Percentiles rank a stretch among this genome's conserved stretches.
Conservation (phyloP, 768 basidiomycete species). For the Phaeolepiota aurea region DNA sequence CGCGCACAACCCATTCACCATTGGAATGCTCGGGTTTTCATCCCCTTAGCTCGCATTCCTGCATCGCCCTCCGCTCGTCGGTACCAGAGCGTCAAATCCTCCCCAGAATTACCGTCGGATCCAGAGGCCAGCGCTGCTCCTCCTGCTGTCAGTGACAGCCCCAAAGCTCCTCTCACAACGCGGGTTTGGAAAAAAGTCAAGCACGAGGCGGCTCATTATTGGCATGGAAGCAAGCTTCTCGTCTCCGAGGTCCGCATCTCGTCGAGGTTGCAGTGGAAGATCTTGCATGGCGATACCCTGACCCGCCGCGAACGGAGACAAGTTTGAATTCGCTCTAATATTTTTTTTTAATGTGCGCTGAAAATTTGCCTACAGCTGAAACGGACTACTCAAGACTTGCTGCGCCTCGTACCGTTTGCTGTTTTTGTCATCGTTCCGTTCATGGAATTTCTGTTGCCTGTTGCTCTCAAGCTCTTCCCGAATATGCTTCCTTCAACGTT, state of each 20-base stretch:
- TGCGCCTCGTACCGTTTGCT: slow-evolving; percentile 91
- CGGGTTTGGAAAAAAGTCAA: slow-evolving; percentile 90
- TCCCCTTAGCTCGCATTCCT: slow-evolving; percentile 4
- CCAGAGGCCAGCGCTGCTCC: slow-evolving; percentile 33
- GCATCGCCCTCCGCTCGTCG: slow-evolving; percentile 12
- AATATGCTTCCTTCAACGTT: slow-evolving; percentile 99
- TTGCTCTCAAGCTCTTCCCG: slow-evolving; percentile 94
- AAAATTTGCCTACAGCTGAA: slow-evolving; percentile 47
- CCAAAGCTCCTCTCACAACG: slow-evolving; percentile 36
- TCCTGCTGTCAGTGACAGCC: slow-evolving; percentile 35
- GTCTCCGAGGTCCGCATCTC: slow-evolving; percentile 93
- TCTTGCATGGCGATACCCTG: slow-evolving; percentile 83
- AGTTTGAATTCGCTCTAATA: slow-evolving; percentile 30
- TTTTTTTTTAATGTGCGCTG: background rate
- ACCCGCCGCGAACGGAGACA: slow-evolving; percentile 93
- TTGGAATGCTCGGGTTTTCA: no score
- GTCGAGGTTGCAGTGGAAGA: slow-evolving; percentile 79
- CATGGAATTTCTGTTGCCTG: slow-evolving; percentile 95
- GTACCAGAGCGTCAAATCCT: slow-evolving; percentile 26
- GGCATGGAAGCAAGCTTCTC: slow-evolving; percentile 91
- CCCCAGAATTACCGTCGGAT: slow-evolving; percentile 12
- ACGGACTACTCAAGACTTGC: slow-evolving; percentile 87
- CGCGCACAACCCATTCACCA: slow-evolving; percentile 15
- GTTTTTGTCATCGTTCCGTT: slow-evolving; percentile 95
- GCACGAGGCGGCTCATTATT: slow-evolving; percentile 94